Conservation (phyloP, 2,329 filamentous ascomycete genomes). For the Rhinocladiella similis region DNA sequence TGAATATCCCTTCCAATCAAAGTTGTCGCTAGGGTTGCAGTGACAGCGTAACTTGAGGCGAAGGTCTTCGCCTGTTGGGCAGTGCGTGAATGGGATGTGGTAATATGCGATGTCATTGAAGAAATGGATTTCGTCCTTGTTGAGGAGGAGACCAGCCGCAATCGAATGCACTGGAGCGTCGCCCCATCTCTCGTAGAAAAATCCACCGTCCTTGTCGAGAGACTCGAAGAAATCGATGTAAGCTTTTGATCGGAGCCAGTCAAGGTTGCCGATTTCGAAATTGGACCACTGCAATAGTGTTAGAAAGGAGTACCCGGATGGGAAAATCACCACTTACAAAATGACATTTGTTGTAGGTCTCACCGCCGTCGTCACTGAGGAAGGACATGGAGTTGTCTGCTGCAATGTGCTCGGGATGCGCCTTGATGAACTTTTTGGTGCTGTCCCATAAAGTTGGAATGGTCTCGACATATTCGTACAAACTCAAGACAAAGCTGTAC, state of each 20-base stretch:
- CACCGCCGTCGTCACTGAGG: conserved; percentile 85
- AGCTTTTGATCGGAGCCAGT: conserved; percentile 86
- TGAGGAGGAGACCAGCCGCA: conserved; percentile 79
- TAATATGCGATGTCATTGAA: conserved; percentile 99
- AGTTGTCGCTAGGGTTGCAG: conserved; percentile 95
- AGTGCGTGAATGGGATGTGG: conserved; percentile 97
- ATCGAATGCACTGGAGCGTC: conserved; percentile 99
- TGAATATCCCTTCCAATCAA: conserved; percentile 98
- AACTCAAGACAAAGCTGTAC: conserved; percentile 92
- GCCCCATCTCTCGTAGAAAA: conserved; percentile 99
- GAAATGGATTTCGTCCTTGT: conserved; percentile 95
- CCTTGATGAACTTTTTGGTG: conserved; percentile 88
- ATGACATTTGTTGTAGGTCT: conserved; percentile 95
- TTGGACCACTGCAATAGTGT: conserved; percentile 79
- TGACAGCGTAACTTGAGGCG: conserved; percentile 85
- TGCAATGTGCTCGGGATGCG: conserved; percentile 83
- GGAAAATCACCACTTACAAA: conserved; percentile 64
- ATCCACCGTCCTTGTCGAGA: conserved; percentile 87
- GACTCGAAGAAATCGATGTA: conserved; percentile 90
- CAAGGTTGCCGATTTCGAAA: conserved; percentile 91
- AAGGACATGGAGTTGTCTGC: conserved; percentile 86
- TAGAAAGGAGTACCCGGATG: conserved; percentile 3
- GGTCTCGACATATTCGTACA: conserved; percentile 96
- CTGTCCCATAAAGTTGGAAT: conserved; percentile 96
- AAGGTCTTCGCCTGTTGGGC: conserved; percentile 84